Evolutionary conservation across 495 filamentous ascomycete genomes (phyloP), one percentile per base, ranked within the genome.

Genomic region (Podospora fimiseda): DNA sequence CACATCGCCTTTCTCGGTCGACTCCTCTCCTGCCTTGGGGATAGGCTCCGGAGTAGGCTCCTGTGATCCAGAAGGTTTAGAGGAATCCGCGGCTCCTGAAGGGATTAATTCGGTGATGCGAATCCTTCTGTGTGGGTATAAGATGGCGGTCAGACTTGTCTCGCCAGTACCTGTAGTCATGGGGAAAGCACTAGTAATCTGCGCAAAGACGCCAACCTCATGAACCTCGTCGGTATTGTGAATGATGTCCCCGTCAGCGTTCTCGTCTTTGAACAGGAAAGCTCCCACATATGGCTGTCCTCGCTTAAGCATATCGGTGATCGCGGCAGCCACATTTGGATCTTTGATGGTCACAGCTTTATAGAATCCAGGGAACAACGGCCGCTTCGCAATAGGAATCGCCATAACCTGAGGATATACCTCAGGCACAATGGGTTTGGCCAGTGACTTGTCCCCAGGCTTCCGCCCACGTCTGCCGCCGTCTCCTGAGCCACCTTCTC

Each of bases 401-500:
- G 94, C 94, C 86, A 99, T 90, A 44, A 99, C 90, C 63, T 97
- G 92, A 18, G 94, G 93, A 66, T 99, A 99, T 36, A 96, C 84
- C 44, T 96, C 94, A 18, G 94, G 94, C 4, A 96, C 84, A 0
- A 83, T 77, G 2, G 90, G 86, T 70, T 96, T 97, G 62, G 88
- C 81, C 43, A 97, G 70, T 18, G 87, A 84, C 60, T 82, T 83
- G 33, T 93, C 88, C 18, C 79, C 70, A 22, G 66, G 60, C 63
- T 85, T 90, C 62, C 86, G 80, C 43, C 88, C 82, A 46, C 70
- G 70, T 58, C 67, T 74, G 20, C 77, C 74, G 19, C 76, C 72
- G 52, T 77, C 62, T 19, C 59, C 71, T 27, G 69, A 66, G 1
- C 71, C 70, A 44, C 27, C 11, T 33, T 78, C 73, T 37, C 71